phyloP scores from a whole-genome alignment of 306 rosid genomes.

The Lotus japonicus region DNA sequence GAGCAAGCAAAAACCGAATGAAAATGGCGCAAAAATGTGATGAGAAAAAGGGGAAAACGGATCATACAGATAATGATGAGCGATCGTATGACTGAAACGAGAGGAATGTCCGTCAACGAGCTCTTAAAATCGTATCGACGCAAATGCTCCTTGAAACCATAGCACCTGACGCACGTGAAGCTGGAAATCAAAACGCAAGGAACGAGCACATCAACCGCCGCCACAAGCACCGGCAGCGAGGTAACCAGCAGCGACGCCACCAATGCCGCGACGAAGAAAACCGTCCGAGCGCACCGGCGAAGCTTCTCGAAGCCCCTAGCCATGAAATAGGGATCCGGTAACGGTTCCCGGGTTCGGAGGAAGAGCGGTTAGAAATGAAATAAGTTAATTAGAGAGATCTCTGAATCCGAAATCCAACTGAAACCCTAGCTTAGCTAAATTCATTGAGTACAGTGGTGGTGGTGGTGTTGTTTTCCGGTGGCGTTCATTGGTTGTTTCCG shows the following conservation, averaged over 20 bases:
- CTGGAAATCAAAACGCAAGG: constrained; percentile 78
- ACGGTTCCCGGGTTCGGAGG: constrained; percentile 10
- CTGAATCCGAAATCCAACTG: constrained; percentile 28
- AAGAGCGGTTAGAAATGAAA: constrained; percentile 7
- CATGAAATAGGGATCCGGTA: constrained; percentile 43
- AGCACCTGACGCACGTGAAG: constrained; percentile 81
- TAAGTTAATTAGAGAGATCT: constrained; percentile 24
- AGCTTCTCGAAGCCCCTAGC: constrained; percentile 75
- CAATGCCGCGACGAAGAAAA: constrained; percentile 91
- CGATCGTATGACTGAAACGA: constrained; percentile 84
- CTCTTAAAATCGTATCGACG: constrained; percentile 79
- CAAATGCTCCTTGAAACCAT: constrained; percentile 65
- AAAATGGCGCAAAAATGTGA: neutral
- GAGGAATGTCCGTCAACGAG: constrained; percentile 87
- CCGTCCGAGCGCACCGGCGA: constrained; percentile 65
- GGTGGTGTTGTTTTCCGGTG: constrained; percentile 24
- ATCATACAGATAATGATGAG: constrained; percentile 72
- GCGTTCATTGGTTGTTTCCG: constrained; percentile 36
- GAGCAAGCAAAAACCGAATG: neutral
- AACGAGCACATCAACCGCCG: constrained; percentile 66
- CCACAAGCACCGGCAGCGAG: constrained; percentile 86
- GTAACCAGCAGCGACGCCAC: constrained; percentile 71
- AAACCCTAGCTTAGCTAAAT: constrained; percentile 45
- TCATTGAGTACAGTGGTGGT: neutral
- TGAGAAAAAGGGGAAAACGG: neutral